A percentile compares a stretch with the other conserved stretches of the same genome.
Conservation (phyloP, 495 filamentous ascomycete species). For the Oidiodendron maius region DNA sequence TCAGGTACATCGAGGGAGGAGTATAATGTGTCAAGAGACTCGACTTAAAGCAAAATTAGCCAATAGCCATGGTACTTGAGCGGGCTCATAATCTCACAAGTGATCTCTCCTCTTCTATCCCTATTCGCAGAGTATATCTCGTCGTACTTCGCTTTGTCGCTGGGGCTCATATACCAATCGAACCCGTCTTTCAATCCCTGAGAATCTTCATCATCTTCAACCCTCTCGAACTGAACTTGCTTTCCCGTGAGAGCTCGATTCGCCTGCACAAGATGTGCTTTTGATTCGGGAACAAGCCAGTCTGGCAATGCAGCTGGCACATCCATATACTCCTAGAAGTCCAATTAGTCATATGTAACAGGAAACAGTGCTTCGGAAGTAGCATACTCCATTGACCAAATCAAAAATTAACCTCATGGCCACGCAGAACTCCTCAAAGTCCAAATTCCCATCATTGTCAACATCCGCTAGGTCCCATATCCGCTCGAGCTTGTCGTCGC, state of each 20-base stretch:
- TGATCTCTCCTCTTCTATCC: constrained; percentile 76
- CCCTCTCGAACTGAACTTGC: constrained; percentile 73
- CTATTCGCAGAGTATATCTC: constrained; percentile 90
- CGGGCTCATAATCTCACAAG: constrained; percentile 43
- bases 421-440: constrained; percentile 99
- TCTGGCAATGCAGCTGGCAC: constrained; percentile 81
- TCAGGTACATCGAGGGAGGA: constrained; percentile 90
- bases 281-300: constrained; percentile 95
- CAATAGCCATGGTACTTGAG: background rate
- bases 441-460: constrained; percentile 90
- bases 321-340: constrained; percentile 72
- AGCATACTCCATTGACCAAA: constrained; percentile 81
- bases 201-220: constrained; percentile 69
- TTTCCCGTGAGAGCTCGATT: constrained; percentile 71
- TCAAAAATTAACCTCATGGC: constrained; percentile 98
- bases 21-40: constrained; percentile 77
- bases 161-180: constrained; percentile 97
- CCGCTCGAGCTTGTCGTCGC: constrained; percentile 90
- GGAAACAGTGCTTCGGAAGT: background rate
- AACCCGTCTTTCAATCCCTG: constrained; percentile 89
- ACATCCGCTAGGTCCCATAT: constrained; percentile 98
- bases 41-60: constrained; percentile 43
- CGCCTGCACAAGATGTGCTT: constrained; percentile 92
- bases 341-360: background rate
- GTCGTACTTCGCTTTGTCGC: constrained; percentile 87